phyloP scores from a whole-genome alignment of 2,329 filamentous ascomycete genomes.

The Diaporthe helianthi region DNA sequence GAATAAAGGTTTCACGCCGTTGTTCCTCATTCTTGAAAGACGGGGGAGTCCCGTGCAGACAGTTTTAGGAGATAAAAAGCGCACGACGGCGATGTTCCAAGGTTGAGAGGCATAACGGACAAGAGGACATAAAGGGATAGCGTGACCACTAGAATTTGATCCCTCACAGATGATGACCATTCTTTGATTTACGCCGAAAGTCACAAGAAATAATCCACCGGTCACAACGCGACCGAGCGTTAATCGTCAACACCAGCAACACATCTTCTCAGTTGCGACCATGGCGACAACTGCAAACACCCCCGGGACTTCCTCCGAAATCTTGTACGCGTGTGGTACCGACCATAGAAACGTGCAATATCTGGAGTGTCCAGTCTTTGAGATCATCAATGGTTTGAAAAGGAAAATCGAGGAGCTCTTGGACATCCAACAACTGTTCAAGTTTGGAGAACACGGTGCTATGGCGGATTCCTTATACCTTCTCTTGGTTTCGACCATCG shows the following conservation, averaged over 20 bases:
- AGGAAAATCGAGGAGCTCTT: background rate
- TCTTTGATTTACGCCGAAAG: too few relatives aligned
- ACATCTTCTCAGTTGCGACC: background rate
- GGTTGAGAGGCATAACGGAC: too few relatives aligned
- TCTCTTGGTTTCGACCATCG: too few relatives aligned
- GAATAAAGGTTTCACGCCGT: too few relatives aligned
- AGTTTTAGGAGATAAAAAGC: too few relatives aligned
- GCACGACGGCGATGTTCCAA: too few relatives aligned
- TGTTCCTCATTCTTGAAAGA: background rate
- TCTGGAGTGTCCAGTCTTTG: background rate
- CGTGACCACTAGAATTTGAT: too few relatives aligned
- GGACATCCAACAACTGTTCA: background rate
- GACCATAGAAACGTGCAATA: background rate
- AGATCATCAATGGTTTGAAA: background rate
- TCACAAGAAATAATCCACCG: too few relatives aligned
- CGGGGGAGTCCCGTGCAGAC: too few relatives aligned
- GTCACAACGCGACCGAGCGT: too few relatives aligned
- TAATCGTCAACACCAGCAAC: background rate
- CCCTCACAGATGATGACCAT: too few relatives aligned
- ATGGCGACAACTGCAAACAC: background rate
- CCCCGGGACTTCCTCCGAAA: background rate
- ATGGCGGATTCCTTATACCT: background rate
- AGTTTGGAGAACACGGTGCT: background rate
- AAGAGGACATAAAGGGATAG: too few relatives aligned
- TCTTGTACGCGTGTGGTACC: background rate